These are phyloP conservation scores for Gyrodon lividus DNA, from an alignment of 768 basidiomycete species.

Conservation along the genomic window DNA sequence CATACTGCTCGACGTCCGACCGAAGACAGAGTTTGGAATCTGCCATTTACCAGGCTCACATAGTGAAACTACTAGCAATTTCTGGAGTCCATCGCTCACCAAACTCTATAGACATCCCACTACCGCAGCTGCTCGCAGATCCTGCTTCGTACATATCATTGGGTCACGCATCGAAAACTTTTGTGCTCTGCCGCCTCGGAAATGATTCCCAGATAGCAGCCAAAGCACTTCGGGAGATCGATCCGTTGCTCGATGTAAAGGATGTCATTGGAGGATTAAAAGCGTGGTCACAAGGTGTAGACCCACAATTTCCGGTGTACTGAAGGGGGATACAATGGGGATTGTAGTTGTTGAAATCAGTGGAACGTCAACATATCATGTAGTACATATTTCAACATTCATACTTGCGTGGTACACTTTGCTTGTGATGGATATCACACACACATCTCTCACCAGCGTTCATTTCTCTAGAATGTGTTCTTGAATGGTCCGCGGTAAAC, in stretches of 20 bases:
- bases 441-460: slow-evolving; percentile 21
- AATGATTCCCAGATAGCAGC: slow-evolving; percentile 94
- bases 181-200: slow-evolving; percentile 81
- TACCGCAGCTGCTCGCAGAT: slow-evolving; percentile 59
- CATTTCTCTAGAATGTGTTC: slow-evolving; percentile 20
- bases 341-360: too few species aligned
- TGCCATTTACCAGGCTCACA: slow-evolving; percentile 72
- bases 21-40: slow-evolving; percentile 80
- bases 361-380: slow-evolving; percentile 9
- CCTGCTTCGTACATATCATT: slow-evolving; percentile 47
- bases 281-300: slow-evolving; percentile 77
- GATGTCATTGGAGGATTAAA: slow-evolving; percentile 82
- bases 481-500: not conserved
- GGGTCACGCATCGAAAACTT: slow-evolving; percentile 30
- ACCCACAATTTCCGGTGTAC: slow-evolving; percentile 79
- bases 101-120: slow-evolving; percentile 66
- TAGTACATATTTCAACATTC: slow-evolving; percentile 2
- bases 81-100: not conserved
- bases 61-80: slow-evolving; percentile 48
- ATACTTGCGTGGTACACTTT: slow-evolving; percentile 5
- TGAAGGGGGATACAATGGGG: slow-evolving; percentile 33
- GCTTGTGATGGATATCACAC: slow-evolving; percentile 33
- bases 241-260: slow-evolving; percentile 38
- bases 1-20: slow-evolving; percentile 75
- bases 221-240: slow-evolving; percentile 34